phyloP scores from a whole-genome alignment of 2,329 filamentous ascomycete species.

The Colletotrichum cordylinicola region DNA sequence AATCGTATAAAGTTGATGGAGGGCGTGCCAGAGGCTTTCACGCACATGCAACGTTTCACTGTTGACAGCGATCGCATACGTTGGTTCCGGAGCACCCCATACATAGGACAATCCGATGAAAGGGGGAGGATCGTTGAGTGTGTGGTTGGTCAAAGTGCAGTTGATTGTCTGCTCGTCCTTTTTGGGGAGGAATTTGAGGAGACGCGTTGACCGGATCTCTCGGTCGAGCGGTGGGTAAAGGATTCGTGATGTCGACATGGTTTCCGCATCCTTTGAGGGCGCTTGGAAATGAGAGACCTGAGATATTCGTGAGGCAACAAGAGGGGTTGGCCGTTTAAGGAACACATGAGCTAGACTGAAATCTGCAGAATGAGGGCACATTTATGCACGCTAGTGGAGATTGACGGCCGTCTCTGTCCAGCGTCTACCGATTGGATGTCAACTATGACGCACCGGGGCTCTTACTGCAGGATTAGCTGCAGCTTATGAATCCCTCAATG shows the following conservation, averaged over 20 bases:
- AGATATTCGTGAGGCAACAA: background rate
- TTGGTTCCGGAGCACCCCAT: constrained; percentile 22
- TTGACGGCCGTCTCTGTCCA: background rate
- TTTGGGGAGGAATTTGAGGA: background rate
- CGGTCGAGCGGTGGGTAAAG: background rate
- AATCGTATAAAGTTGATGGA: background rate
- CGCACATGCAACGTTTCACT: background rate
- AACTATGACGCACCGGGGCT: background rate
- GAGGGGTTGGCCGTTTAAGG: background rate
- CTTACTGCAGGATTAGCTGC: background rate
- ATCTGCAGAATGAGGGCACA: background rate
- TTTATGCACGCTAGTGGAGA: background rate
- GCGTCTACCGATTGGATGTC: background rate
- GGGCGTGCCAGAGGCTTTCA: background rate
- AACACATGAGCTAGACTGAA: background rate
- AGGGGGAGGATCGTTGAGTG: constrained; percentile 1
- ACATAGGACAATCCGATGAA: constrained; percentile 30
- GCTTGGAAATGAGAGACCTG: background rate
- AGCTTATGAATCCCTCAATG: background rate
- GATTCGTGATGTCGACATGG: background rate
- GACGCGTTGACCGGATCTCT: background rate
- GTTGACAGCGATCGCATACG: background rate
- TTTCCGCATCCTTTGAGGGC: background rate
- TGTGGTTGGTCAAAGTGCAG: background rate
- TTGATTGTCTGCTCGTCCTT: background rate